Evolutionary conservation across 495 filamentous ascomycete species (phyloP), one percentile per base, ranked within the genome.

Genomic region (Arthonia radiata): DNA sequence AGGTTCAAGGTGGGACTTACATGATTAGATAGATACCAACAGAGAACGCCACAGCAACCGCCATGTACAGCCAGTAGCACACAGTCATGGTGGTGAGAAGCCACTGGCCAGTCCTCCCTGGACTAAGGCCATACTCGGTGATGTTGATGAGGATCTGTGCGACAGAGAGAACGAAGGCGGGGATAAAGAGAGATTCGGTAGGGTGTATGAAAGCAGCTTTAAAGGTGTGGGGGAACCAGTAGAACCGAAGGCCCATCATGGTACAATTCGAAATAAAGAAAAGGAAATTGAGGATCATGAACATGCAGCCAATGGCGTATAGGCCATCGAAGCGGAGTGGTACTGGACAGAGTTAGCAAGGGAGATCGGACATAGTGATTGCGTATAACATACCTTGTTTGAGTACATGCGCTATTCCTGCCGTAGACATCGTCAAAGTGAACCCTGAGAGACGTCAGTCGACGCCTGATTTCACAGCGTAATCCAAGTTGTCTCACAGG

Each of bases 81-180:
- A 70, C 53, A 3, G 56, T 48, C 44, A 80, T 65, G 3, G 57
- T 54, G 16, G 51, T 37, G 17, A 64, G 44, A 9, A 86, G 55
- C 79, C 79, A 89, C 2, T 47, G 47, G 1, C 75, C 74, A 0
- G 64, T 53, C 15, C 63, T 47, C 7, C 57, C 56, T 0, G 30
- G 34, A 9, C 18, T 28, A 2, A 73, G 53, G 1, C 77, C 78
- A 40, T 83, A 89, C 42, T 89, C 69, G 18, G 64, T 70, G 22
- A 74, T 63, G 35, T 78, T 83, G 37, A 76, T 71, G 21, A 89
- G 41, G 26, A 90, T 80, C 0, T 67, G 79, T 5, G 67, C 78
- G 36, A 71, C 58, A 5, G 57, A 64, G 27, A 76, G 64, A 15
- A 86, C 61, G 17, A 62, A 59, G 9, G 77, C 62, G 4, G 77